Base-by-base conservation (phyloP, 257 asterid species). In the Petunia secreta region DNA sequence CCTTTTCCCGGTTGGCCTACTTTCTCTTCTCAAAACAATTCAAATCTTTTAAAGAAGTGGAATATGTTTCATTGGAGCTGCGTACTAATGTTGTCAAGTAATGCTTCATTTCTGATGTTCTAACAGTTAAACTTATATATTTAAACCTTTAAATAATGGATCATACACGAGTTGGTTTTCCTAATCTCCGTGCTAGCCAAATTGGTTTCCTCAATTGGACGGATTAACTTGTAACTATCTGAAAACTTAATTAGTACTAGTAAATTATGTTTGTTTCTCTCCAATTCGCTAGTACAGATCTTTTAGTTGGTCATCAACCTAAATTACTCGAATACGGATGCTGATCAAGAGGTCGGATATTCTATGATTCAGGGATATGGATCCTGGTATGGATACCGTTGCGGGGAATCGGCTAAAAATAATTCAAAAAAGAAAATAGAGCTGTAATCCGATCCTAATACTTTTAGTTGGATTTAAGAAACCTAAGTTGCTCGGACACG, bases 221-320 rank as follows among this genome's bases (percentile, higher is more conserved):
- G 15, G 8, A 6, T 39, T 46, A 9, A 46, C 76, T 46, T n/a
- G 9, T 46, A 16, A 52, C 34, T 73, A 50, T 73, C 36, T 34
- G 5, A 73, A 50, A 36, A 50, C 62, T 73, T 63, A 50, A 36
- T 36, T 50, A 34, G 78, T 43, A 37, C 63, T 34, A 48, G 7
- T 36, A 50, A 11, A 36, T 73, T 73, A 6, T 50, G 25, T 73
- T 52, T 50, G 46, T 36, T 11, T 73, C 43, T 46, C 3, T 66
- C 77, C 10, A 36, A 34, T 78, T 63, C 37, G 75, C n/a, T 10
- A 48, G 38, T 7, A 63, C 50, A 10, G 10, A 63, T 78, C 38
- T n/a, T 78, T 63, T 78, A 63, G 75, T 78, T 34, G 52, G 63
- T 46, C 14, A 25, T 79, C 52, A 67, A 58, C 44, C 57, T 25